Conservation (phyloP, 352 stramenopile species). For the Discostella stelligera region DNA sequence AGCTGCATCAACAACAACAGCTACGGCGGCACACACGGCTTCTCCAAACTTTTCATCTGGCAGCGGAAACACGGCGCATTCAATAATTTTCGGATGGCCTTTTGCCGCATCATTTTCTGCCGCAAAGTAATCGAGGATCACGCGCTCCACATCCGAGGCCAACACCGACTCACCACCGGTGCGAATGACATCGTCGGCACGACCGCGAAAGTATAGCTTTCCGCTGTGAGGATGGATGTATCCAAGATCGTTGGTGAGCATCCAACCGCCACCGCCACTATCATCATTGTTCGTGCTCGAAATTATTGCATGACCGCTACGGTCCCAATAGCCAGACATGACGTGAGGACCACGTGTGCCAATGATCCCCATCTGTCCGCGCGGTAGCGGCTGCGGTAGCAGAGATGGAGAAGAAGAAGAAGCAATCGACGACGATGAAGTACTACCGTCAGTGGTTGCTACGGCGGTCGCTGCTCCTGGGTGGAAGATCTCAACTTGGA, state of each 20-base stretch:
- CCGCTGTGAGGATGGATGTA: conserved; percentile 57
- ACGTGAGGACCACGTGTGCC: conserved; percentile 78
- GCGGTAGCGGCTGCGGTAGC: conserved; percentile 3
- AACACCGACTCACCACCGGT: conserved; percentile 84
- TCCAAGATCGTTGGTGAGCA: conserved; percentile 82
- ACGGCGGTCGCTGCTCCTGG: not conserved
- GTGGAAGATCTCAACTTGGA: conserved; percentile 53
- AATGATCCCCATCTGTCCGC: conserved; percentile 73
- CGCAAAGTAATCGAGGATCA: conserved; percentile 42
- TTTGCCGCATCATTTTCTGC: not conserved
- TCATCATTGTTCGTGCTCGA: too few relatives aligned
- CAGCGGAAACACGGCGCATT: conserved; percentile 74
- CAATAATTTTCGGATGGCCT: conserved; percentile 37
- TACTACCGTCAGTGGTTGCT: not conserved
- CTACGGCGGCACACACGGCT: conserved; percentile 64
- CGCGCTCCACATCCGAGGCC: conserved; percentile 78
- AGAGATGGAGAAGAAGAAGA: not conserved
- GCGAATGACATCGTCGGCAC: conserved; percentile 79
- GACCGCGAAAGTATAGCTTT: conserved; percentile 77
- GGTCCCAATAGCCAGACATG: conserved; percentile 84
- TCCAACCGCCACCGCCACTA: too few relatives aligned
- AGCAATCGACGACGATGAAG: not conserved
- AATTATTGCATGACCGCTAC: conserved; percentile 48
- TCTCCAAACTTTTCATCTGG: conserved; percentile 77
- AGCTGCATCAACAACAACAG: conserved; percentile 20